Evolutionary conservation across 805 yeast genomes (phyloP).

Genomic region (Dipodascopsis uninucleata): DNA sequence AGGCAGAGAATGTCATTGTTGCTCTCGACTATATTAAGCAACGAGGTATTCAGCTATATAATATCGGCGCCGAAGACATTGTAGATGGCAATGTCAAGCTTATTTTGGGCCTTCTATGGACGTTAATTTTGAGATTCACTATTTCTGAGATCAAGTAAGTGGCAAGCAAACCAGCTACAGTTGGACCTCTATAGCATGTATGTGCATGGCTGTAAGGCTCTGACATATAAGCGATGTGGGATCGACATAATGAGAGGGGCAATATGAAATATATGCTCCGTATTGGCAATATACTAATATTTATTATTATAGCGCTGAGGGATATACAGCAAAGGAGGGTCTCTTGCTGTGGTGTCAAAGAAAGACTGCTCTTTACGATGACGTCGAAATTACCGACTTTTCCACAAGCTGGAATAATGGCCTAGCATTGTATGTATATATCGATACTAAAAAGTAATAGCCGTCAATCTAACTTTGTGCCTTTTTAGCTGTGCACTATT

Average conservation of each 20-base stretch:
- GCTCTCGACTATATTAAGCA: conserved; percentile 39
- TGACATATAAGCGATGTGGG: too few species aligned
- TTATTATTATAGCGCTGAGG: conserved; percentile 35
- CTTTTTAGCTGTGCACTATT: conserved; percentile 40
- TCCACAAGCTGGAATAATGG: conserved; percentile 54
- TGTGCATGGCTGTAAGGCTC: too few species aligned
- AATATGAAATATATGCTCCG: too few species aligned
- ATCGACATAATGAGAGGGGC: too few species aligned
- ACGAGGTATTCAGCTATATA: conserved; percentile 37
- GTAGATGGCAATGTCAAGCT: conserved; percentile 92
- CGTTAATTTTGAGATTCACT: conserved; percentile 39
- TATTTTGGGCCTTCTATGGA: conserved; percentile 87
- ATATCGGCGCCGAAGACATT: conserved; percentile 70
- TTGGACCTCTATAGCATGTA: too few species aligned
- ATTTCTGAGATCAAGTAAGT: conserved; percentile 37
- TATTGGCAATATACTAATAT: too few species aligned
- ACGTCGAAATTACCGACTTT: conserved; percentile 47
- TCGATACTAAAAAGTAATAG: not conserved
- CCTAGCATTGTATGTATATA: conserved; percentile 39
- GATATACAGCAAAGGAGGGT: conserved; percentile 43
- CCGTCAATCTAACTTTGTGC: not conserved
- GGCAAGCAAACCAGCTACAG: too few species aligned
- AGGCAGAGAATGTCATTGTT: conserved; percentile 39
- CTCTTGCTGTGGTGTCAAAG: conserved; percentile 54
- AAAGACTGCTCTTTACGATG: conserved; percentile 39